phyloP scores from a whole-genome alignment of 306 rosid species.

The Quercus ilex region DNA sequence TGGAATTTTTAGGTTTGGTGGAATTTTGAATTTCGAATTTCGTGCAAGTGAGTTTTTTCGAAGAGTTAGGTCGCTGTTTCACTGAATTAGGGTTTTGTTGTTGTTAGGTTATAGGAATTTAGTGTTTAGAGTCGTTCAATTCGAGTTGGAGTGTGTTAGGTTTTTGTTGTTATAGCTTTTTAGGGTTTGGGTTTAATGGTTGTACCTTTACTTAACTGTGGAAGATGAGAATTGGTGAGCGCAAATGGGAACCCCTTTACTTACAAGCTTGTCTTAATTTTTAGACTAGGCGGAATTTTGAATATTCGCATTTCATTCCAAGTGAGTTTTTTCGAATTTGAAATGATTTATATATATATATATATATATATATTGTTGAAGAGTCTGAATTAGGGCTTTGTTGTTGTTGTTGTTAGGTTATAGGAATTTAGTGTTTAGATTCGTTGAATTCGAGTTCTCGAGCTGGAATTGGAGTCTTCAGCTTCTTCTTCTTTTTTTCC shows the following conservation, averaged over 20 bases:
- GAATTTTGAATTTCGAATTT: neutral
- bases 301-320: no score
- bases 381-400: no score
- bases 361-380: no score
- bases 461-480: neutral
- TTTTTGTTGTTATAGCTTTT: neutral
- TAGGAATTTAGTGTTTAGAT: neutral
- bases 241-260: neutral
- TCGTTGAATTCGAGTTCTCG: neutral
- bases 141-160: neutral
- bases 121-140: neutral
- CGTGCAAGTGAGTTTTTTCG: neutral
- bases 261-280: neutral
- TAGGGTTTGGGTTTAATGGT: neutral
- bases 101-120: neutral
- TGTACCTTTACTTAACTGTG: neutral
- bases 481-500: neutral
- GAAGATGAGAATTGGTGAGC: neutral
- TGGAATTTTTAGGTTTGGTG: neutral
- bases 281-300: neutral
- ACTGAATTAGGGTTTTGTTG: neutral
- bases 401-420: no score
- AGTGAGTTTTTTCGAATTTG: no score
- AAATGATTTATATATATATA: no score
- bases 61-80: neutral